Conservation (phyloP, 495 filamentous ascomycete genomes). For the Neurospora discreta region DNA sequence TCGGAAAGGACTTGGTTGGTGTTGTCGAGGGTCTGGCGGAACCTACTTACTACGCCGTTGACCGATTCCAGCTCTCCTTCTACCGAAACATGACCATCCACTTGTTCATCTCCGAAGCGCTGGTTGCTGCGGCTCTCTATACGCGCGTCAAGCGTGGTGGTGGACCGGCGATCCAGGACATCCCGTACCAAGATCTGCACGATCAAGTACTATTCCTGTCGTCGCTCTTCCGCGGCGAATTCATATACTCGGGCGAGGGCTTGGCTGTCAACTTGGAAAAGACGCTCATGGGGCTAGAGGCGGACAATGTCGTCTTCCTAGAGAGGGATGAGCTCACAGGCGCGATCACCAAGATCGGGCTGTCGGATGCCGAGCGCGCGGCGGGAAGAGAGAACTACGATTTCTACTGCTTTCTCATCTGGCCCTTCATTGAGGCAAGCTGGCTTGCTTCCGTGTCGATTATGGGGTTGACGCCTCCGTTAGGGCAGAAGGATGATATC, state of each 20-base stretch:
- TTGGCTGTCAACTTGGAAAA: constrained; percentile 66
- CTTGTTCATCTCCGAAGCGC: constrained; percentile 83
- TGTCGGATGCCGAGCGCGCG: constrained; percentile 63
- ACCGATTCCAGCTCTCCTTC: constrained; percentile 92
- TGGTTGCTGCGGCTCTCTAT: constrained; percentile 84
- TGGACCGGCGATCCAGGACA: constrained; percentile 65
- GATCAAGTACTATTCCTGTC: constrained; percentile 83
- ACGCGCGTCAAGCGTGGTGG: constrained; percentile 81
- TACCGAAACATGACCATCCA: constrained; percentile 99
- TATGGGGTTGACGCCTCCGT: constrained; percentile 70
- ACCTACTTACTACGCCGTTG: constrained; percentile 84
- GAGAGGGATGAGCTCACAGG: constrained; percentile 41
- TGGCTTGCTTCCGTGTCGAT: constrained; percentile 87
- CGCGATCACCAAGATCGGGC: constrained; percentile 51
- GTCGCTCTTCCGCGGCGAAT: constrained; percentile 87
- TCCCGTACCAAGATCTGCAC: constrained; percentile 56
- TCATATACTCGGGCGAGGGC: constrained; percentile 88
- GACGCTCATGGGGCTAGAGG: constrained; percentile 64
- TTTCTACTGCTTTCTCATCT: constrained; percentile 96
- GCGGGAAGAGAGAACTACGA: constrained; percentile 88
- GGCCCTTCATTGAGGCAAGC: constrained; percentile 89
- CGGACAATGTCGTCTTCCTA: constrained; percentile 67
- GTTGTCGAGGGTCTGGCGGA: constrained; percentile 68
- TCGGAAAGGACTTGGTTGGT: constrained; percentile 80
- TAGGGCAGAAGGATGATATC: constrained; percentile 44